phyloP scores from a whole-genome alignment of 371 early-diverging fungal genomes.

The Blastocladiella emersonii region DNA sequence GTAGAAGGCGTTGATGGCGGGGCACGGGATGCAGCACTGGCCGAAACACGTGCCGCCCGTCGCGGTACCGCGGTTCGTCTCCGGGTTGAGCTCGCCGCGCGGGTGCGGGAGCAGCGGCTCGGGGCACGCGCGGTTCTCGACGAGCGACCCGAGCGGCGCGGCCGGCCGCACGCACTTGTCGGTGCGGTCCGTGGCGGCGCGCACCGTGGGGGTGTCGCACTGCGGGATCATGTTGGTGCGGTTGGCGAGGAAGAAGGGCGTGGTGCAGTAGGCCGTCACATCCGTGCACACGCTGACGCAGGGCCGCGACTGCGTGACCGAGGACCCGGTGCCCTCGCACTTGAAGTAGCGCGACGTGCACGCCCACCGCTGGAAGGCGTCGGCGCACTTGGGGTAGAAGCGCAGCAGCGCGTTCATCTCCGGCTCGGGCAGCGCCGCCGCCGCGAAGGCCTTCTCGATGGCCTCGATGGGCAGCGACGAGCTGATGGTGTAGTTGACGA shows the following conservation, averaged over 20 bases:
- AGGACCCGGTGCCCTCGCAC: not conserved
- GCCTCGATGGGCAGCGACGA: too few species aligned
- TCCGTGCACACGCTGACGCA: not conserved
- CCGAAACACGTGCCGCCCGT: constrained; percentile 4
- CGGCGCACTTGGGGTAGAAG: not conserved
- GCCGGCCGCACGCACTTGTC: not conserved
- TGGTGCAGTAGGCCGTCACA: not conserved
- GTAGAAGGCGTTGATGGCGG: constrained; percentile 11
- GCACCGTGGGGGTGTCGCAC: not conserved
- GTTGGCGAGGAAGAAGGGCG: not conserved
- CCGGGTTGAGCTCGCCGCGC: not conserved
- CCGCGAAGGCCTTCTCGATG: too few species aligned
- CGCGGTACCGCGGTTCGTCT: not conserved
- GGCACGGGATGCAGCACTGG: constrained; percentile 18
- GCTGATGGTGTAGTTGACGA: too few species aligned
- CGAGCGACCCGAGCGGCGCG: not conserved
- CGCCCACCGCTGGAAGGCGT: not conserved
- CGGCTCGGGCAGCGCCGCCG: too few species aligned
- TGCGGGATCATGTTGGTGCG: not conserved
- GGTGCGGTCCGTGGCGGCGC: not conserved
- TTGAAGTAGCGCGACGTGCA: not conserved
- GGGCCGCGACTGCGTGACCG: not conserved
- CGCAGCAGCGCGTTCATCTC: not conserved
- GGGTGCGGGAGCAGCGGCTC: not conserved
- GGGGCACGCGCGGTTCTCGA: constrained; percentile 4